Base-by-base conservation (phyloP, 257 asterid species). In the Nicotiana undulata region DNA sequence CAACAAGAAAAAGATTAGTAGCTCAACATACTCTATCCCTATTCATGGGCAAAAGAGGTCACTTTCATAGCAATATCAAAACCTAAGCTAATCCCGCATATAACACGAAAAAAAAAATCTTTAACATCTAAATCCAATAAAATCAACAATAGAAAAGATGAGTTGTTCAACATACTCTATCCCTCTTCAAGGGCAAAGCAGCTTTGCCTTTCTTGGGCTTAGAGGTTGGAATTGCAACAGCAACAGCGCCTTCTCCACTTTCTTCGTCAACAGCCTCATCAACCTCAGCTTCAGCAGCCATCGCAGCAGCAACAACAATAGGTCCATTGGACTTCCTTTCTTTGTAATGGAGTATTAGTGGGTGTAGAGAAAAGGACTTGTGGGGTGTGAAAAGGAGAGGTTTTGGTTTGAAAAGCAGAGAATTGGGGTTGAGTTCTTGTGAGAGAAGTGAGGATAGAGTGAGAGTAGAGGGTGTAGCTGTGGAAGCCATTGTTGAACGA, bases 121-220 rank as follows among this genome's bases (percentile, higher is more conserved):
- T 40, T 68, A 18, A 40, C 3, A 0, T 11, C 26, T 24, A 6
- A 31, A 29, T 29, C 32, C 32, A 29, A 29, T 29, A 29, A 40
- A 40, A 40, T 76, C 61, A 37, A 34, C 44, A 7, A 70, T 1
- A 66, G 32, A 40, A 31, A 10, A 18, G 5, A 44, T 40, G 68
- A 1, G 28, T 4, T 2, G 5, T n/a, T 10, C 16, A 9, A 81
- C 92, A 81, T 93, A 94, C 97, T 72, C 96, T 90, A 82, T 94
- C 97, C 86, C 94, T 91, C 88, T 93, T 94, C 84, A 93, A 86
- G 34, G 82, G 92, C 90, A 94, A 87, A 37, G 96, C 97, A 83
- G 98, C 97, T 86, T 94, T 94, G 61, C 98, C 98, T 85, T 87
- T 94, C 94, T 91, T 94, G 11, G 97, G 96, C 90, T 90, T 93